phyloP scores from a whole-genome alignment of 2,329 filamentous ascomycete genomes.

The Aspergillus ochraceus region DNA sequence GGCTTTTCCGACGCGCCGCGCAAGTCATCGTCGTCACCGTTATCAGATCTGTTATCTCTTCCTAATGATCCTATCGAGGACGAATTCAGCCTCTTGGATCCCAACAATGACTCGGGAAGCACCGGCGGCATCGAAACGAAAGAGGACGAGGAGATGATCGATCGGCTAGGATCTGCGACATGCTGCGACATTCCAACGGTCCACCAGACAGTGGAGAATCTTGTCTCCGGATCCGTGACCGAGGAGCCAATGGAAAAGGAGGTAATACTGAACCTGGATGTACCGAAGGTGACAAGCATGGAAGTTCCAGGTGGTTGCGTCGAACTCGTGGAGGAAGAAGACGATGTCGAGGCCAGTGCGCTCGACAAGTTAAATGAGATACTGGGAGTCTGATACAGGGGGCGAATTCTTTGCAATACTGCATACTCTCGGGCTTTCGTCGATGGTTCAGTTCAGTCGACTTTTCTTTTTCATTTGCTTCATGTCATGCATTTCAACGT shows the following conservation, averaged over 20 bases:
- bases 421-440: no score
- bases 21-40: not conserved
- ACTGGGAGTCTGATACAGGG: constrained; percentile 12
- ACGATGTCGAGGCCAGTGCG: constrained; percentile 23
- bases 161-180: no score
- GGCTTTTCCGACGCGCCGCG: constrained; percentile 10
- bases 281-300: not conserved
- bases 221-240: no score
- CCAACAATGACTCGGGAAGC: constrained; percentile 6
- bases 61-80: not conserved
- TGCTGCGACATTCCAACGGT: no score
- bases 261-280: not conserved
- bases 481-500: no score
- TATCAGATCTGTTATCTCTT: not conserved
- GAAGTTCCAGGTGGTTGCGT: not conserved
- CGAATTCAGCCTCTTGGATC: constrained; percentile 15
- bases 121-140: not conserved
- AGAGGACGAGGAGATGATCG: not conserved
- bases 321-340: constrained; percentile 26
- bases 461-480: no score
- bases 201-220: no score
- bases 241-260: not conserved
- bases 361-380: constrained; percentile 26
- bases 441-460: not conserved
- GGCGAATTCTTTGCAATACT: not conserved